These are phyloP conservation scores for Peronospora destructor DNA, from an alignment of 352 stramenopile genomes.

Conservation along the genomic window DNA sequence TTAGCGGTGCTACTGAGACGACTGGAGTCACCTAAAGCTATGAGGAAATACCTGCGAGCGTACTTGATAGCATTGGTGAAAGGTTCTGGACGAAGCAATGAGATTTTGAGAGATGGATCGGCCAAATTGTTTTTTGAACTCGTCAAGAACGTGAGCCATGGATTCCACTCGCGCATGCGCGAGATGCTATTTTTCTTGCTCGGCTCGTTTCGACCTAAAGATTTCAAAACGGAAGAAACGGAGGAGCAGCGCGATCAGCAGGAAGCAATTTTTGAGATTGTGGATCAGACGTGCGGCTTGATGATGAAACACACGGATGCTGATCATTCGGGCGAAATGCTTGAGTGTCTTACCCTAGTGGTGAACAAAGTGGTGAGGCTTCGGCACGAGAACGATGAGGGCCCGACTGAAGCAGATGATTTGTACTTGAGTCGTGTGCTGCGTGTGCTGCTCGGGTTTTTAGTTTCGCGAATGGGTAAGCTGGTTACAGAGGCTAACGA, in stretches of 20 bases:
- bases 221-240: conserved; percentile 3
- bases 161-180: conserved; percentile 82
- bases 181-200: conserved; percentile 73
- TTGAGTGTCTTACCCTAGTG: conserved; percentile 57
- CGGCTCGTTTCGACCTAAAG: conserved; percentile 57
- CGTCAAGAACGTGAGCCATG: conserved; percentile 76
- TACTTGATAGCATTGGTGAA: conserved; percentile 76
- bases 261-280: conserved; percentile 53
- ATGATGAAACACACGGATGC: conserved; percentile 78
- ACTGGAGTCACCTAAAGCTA: conserved; percentile 65
- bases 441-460: conserved; percentile 45
- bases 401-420: conserved; percentile 34
- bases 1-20: conserved; percentile 76
- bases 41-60: conserved; percentile 69
- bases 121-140: conserved; percentile 82
- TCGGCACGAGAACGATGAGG: conserved; percentile 14
- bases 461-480: conserved; percentile 51
- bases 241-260: conserved; percentile 24
- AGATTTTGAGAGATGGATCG: conserved; percentile 75
- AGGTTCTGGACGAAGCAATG: conserved; percentile 49
- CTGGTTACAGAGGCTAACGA: conserved; percentile 37
- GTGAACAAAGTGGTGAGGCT: conserved; percentile 44
- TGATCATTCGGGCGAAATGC: conserved; percentile 51
- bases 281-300: conserved; percentile 52
- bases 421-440: conserved; percentile 67